Percentiles rank a stretch among this genome's conserved stretches.
These are phyloP conservation scores for Pezicula carpinea DNA, from an alignment of 2,329 filamentous ascomycete species.

Conservation along the genomic window DNA sequence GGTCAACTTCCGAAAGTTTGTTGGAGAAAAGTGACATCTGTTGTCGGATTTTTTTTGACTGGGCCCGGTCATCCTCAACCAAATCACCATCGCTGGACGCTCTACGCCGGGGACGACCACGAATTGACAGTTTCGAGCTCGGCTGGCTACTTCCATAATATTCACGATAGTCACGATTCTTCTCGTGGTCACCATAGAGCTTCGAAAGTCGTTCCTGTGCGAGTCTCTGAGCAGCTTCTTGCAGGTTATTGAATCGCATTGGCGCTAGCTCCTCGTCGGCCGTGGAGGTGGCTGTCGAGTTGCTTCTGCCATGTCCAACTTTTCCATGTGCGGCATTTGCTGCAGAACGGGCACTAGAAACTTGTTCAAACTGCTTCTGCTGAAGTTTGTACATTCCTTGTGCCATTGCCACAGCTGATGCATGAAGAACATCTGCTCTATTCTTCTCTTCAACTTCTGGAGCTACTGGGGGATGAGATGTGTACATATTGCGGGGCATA, in stretches of 20 bases:
- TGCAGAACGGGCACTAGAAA: conserved; percentile 23
- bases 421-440: conserved; percentile 67
- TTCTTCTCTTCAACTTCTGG: conserved; percentile 70
- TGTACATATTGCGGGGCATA: conserved; percentile 72
- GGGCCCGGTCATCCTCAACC: conserved; percentile 49
- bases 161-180: conserved; percentile 61
- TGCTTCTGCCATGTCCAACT: conserved; percentile 1
- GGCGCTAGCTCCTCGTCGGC: conserved; percentile 38
- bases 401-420: conserved; percentile 85
- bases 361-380: conserved; percentile 43
- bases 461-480: conserved; percentile 66
- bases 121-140: conserved; percentile 45
- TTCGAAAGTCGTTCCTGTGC: conserved; percentile 79
- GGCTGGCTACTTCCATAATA: conserved; percentile 65
- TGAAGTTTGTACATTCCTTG: conserved; percentile 76
- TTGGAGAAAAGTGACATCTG: conserved; percentile 77
- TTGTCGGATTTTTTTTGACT: conserved; percentile 66
- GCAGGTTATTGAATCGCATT: conserved; percentile 58
- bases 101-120: conserved; percentile 55
- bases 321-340: conserved; percentile 28
- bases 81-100: conserved; percentile 60
- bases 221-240: conserved; percentile 82
- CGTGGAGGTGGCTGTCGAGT: conserved; percentile 24
- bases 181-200: conserved; percentile 66
- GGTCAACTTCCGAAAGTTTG: conserved; percentile 63